These are phyloP conservation scores for Adansonia madagascariensis DNA, from an alignment of 441 rosid species.

Conservation along the genomic window DNA sequence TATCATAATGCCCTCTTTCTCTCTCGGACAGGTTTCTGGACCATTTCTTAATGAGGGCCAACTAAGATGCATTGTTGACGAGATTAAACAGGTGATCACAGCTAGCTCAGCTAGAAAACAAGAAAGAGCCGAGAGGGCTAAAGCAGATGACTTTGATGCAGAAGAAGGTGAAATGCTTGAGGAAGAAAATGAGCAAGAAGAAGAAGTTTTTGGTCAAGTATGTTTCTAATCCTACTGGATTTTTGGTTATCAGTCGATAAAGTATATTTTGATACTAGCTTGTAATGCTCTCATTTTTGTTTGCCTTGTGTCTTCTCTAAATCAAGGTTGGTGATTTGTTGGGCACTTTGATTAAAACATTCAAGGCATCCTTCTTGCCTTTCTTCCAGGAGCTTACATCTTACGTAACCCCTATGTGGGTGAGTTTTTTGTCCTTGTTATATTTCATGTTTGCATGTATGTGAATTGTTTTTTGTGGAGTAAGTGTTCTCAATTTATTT, in stretches of 20 bases:
- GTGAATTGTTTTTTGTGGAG: slow-evolving; percentile 20
- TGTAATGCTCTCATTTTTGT: slow-evolving; percentile 22
- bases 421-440: slow-evolving; percentile 36
- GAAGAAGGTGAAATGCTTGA: slow-evolving; percentile 60
- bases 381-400: slow-evolving; percentile 65
- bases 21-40: slow-evolving; percentile 53
- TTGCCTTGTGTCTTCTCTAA: slow-evolving; percentile 22
- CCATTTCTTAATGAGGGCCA: slow-evolving; percentile 57
- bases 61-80: slow-evolving; percentile 57
- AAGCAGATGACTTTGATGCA: slow-evolving; percentile 65
- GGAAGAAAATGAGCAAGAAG: slow-evolving; percentile 70
- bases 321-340: slow-evolving; percentile 63
- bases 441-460: not conserved
- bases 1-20: slow-evolving; percentile 13
- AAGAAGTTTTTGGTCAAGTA: slow-evolving; percentile 68
- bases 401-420: slow-evolving; percentile 68
- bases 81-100: slow-evolving; percentile 56
- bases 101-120: slow-evolving; percentile 60
- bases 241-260: slow-evolving; percentile 19
- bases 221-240: slow-evolving; percentile 23
- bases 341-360: slow-evolving; percentile 62
- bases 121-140: slow-evolving; percentile 57
- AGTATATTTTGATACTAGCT: not conserved
- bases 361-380: slow-evolving; percentile 59
- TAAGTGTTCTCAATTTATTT: not conserved